Base-by-base conservation (phyloP, 2,329 filamentous ascomycete genomes). In the Colletotrichum cordylinicola region DNA sequence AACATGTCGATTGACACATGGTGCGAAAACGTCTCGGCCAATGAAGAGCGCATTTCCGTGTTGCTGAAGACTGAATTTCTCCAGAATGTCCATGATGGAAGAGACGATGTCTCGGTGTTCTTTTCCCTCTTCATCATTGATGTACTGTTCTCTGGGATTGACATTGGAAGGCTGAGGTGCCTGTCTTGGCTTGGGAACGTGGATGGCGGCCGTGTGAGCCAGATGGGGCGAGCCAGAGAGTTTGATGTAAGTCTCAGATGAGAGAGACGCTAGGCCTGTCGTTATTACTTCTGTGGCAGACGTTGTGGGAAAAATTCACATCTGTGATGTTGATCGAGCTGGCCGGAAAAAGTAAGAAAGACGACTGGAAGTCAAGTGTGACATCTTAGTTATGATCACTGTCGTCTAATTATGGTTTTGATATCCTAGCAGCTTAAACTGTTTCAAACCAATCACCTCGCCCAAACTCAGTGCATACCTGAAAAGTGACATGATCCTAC, bases 391-490 rank as follows among this genome's bases (percentile, higher is more conserved):
- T n/a, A 3, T 43, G 39, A 43, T 43, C 2, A 10, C 18, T 2
- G 39, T 43, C 39, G 39, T 43, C 39, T n/a, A 43, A 43, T 43
- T n/a, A n/a, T 43, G 39, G 0, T 43, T 43, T 43, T 43, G 2
- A 3, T n/a, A 10, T 1, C 8, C 39, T 43, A 4, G 10, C 9
- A n/a, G 39, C 18, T n/a, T 43, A 6, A 10, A n/a, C 0, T 1
- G 3, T 43, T n/a, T 43, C 3, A 3, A 3, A n/a, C 39, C 39
- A n/a, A n/a, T 43, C 39, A 43, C 39, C 18, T 43, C 39, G 3
- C 39, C 1, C 39, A 43, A 43, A 43, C 39, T 43, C 18, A 43
- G 9, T n/a, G 16, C 16, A n/a, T 43, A 43, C 8, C 16, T 6
- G 18, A n/a, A 43, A 43, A 43, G 39, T 43, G 39, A n/a, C 16